Evolutionary conservation across 768 basidiomycete genomes (phyloP), one percentile per base, ranked within the genome.

Genomic region (Cystofilobasidium bisporidii): DNA sequence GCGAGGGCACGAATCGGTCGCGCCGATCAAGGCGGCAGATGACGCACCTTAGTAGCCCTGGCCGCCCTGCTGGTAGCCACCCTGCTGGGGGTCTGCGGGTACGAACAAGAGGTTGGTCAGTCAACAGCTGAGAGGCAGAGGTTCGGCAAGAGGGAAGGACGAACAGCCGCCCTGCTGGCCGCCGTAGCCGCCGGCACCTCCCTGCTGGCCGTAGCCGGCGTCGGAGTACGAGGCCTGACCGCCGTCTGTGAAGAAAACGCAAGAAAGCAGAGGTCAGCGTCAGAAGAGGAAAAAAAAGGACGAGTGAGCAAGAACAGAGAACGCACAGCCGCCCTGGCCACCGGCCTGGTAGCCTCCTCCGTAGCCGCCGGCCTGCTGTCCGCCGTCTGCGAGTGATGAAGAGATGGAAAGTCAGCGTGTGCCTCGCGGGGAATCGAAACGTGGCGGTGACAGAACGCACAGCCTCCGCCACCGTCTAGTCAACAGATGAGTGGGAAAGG

Each of bases 281-380:
- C 50, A 12, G n/a, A 20, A 26, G 53, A 28, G 48, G 10, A 50
- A 50, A 15, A 43, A 15, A 43, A 11, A 17, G 3, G 20, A 5
- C 22, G 10, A 17, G 10, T 14, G 47, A 47, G 47, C n/a, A 6
- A 48, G 47, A n/a, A 2, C 4, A n/a, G 22, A 22, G 47, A 48
- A n/a, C 53, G 11, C 53, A 56, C 53, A 56, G 53, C 53, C 53
- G 17, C 53, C 53, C 53, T 56, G 53, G 61, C 66, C 66, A 24
- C 66, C 66, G 43, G 43, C 43, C 43, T 43, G 43, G 60, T 63
- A 61, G n/a, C 66, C 66, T 40, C 66, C 61, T 30, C 66, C 66
- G 1, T 47, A 33, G 30, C 40, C 9, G 61, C 47, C 57, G 1
- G 15, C 30, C 66, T 67, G 66, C 53, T 62, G 60, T 59, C 65